Conservation (phyloP, 257 asterid genomes). For the Capsicum baccatum region DNA sequence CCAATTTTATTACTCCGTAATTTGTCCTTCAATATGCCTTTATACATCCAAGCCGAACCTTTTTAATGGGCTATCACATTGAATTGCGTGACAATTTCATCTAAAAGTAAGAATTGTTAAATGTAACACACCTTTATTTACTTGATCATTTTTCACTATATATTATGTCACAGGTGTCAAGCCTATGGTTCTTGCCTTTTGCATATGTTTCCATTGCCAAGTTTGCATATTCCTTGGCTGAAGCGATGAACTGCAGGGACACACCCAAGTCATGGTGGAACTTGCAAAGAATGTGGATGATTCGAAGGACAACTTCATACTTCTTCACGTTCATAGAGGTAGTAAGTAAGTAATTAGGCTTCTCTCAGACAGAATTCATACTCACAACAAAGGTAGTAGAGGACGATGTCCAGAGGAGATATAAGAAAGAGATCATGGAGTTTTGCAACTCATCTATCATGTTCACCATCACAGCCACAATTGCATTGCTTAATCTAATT, state of each 20-base stretch:
- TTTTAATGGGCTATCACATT: neutral
- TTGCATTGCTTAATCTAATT: constrained; percentile 61
- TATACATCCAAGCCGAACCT: neutral
- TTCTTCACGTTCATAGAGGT: constrained; percentile 61
- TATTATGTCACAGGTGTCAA: constrained; percentile 45
- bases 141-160: neutral
- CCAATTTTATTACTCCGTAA: neutral
- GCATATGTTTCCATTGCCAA: constrained; percentile 48
- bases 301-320: constrained; percentile 57
- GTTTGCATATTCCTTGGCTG: constrained; percentile 42
- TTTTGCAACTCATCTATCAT: constrained; percentile 62
- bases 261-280: constrained; percentile 72
- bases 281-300: constrained; percentile 57
- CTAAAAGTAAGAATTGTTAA: neutral
- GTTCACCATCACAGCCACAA: constrained; percentile 52
- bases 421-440: constrained; percentile 55
- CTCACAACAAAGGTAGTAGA: constrained; percentile 68
- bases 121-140: neutral
- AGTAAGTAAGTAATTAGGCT: constrained; percentile 46
- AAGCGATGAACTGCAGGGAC: constrained; percentile 48
- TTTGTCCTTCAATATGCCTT: neutral
- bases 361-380: constrained; percentile 51
- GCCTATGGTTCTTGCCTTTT: constrained; percentile 62
- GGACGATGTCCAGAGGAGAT: constrained; percentile 52
- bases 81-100: neutral